A percentile compares a stretch with the other conserved stretches of the same genome.
Evolutionary conservation across 2,329 filamentous ascomycete species (phyloP).

Genomic region (Bipolaris cookei): DNA sequence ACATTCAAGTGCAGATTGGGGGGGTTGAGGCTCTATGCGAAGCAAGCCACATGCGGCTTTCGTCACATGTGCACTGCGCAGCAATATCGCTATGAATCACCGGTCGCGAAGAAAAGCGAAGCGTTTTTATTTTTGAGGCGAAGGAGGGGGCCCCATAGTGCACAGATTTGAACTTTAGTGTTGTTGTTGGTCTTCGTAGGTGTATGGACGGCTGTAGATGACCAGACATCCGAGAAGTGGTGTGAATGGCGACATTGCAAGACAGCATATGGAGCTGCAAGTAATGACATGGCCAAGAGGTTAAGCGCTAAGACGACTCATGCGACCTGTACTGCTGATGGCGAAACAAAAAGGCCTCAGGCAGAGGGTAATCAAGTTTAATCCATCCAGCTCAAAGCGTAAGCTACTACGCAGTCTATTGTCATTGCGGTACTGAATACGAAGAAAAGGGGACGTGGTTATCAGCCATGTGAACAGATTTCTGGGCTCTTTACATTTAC

Average conservation of each 20-base stretch:
- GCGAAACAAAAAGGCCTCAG: neutral
- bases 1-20: neutral
- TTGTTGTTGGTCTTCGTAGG: neutral
- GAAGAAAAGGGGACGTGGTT: too few relatives aligned
- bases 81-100: neutral
- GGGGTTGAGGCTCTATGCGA: conserved; percentile 1
- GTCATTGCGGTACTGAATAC: too few relatives aligned
- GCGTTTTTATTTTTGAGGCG: too few relatives aligned
- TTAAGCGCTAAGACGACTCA: neutral
- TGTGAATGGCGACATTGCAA: neutral
- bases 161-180: neutral
- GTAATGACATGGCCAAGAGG: neutral
- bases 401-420: too few relatives aligned
- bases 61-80: conserved; percentile 9
- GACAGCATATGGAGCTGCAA: neutral
- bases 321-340: neutral
- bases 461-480: too few relatives aligned
- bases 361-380: neutral
- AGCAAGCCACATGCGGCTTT: conserved; percentile 2
- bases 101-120: neutral
- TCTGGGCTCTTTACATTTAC: too few relatives aligned
- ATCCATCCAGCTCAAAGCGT: neutral
- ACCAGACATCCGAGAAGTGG: too few relatives aligned
- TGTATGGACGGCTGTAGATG: neutral
- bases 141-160: neutral